Percentiles rank a stretch among this genome's conserved stretches.
These are phyloP conservation scores for Alternaria longipes DNA, from an alignment of 2,329 filamentous ascomycete genomes.

Conservation along the genomic window DNA sequence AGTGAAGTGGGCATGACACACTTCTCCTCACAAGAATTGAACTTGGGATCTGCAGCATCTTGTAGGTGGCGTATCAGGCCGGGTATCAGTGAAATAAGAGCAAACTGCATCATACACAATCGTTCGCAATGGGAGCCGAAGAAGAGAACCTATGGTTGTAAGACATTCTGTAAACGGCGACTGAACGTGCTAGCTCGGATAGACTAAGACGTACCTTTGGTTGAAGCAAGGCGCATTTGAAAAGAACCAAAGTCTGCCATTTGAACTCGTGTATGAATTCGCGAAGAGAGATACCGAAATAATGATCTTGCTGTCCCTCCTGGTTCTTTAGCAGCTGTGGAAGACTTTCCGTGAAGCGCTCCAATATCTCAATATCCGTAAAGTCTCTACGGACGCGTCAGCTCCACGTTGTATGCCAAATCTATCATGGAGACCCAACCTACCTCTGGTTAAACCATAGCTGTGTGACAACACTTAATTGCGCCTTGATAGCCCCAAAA, in stretches of 20 bases:
- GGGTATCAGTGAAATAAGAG: conserved; percentile 92
- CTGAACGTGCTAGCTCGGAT: not conserved
- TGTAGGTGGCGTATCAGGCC: conserved; percentile 90
- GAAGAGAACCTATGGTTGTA: conserved; percentile 82
- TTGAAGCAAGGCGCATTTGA: conserved; percentile 93
- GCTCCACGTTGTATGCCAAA: not conserved
- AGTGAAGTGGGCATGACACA: conserved; percentile 82
- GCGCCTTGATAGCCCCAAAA: conserved; percentile 90
- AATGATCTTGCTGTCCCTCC: conserved; percentile 82
- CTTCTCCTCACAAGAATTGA: conserved; percentile 82
- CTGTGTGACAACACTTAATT: conserved; percentile 87
- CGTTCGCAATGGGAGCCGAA: conserved; percentile 96
- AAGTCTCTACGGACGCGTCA: conserved; percentile 70
- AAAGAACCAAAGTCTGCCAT: conserved; percentile 90
- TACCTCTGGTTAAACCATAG: conserved; percentile 94
- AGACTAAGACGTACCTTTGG: conserved; percentile 73
- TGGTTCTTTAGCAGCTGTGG: conserved; percentile 66
- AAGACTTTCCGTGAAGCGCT: conserved; percentile 89
- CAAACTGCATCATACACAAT: conserved; percentile 98
- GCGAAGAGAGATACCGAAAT: conserved; percentile 83
- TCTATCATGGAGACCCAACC: conserved; percentile 26
- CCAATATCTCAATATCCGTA: conserved; percentile 86
- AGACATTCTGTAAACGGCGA: conserved; percentile 12
- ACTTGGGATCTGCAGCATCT: conserved; percentile 92
- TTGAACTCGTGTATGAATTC: conserved; percentile 95